Evolutionary conservation across 148 eudicot species (phyloP).

Genomic region (Rhododendron kiyosumense): DNA sequence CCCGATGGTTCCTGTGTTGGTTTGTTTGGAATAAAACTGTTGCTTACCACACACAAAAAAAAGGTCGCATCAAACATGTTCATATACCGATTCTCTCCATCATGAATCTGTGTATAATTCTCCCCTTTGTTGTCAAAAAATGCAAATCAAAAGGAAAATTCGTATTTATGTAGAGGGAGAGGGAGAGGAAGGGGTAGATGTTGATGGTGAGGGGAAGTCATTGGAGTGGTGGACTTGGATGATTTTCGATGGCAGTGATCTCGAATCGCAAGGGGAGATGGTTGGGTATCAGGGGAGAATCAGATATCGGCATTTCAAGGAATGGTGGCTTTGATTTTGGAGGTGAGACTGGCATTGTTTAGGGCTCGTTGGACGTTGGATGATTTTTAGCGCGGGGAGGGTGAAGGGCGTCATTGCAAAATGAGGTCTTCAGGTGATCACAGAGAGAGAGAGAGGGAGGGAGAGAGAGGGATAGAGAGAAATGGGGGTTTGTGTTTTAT

Average conservation of each 20-base stretch:
- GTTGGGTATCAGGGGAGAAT: slow-evolving; percentile 67
- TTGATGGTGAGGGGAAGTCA: slow-evolving; percentile 78
- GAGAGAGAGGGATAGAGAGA: no score
- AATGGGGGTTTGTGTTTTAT: no score
- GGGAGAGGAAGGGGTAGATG: slow-evolving; percentile 90
- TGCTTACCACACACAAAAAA: neutral
- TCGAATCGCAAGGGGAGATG: slow-evolving; percentile 87
- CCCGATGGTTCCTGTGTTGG: no score
- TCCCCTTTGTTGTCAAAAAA: slow-evolving; percentile 55
- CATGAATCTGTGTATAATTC: slow-evolving; percentile 39
- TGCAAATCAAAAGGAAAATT: slow-evolving; percentile 82
- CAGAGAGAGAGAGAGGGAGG: no score
- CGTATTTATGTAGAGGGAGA: slow-evolving; percentile 68
- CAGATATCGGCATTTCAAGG: slow-evolving; percentile 88
- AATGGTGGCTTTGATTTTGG: slow-evolving; percentile 67
- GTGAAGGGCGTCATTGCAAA: slow-evolving; percentile 15
- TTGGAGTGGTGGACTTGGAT: slow-evolving; percentile 53
- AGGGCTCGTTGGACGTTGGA: slow-evolving; percentile 54
- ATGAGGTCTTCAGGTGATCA: no score
- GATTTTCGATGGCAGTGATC: slow-evolving; percentile 48
- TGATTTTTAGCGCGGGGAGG: slow-evolving; percentile 65
- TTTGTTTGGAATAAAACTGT: neutral
- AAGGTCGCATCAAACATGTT: slow-evolving; percentile 81
- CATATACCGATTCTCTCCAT: slow-evolving; percentile 45
- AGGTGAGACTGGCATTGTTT: slow-evolving; percentile 53